Evolutionary conservation across 2,329 filamentous ascomycete genomes (phyloP).

Genomic region (Plectosphaerella plurivora): DNA sequence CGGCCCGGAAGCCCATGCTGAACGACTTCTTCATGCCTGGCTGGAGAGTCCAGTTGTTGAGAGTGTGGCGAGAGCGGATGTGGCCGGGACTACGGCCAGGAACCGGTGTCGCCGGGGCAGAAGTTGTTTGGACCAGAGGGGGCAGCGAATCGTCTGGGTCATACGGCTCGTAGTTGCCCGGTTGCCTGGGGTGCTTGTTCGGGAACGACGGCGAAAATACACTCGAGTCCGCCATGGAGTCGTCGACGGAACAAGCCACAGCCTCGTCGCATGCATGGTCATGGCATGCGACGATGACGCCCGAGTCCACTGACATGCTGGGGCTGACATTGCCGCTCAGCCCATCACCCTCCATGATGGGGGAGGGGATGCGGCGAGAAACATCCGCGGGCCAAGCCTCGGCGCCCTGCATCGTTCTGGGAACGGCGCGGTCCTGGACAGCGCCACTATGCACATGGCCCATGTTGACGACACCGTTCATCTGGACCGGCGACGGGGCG

Average conservation of each 20-base stretch:
- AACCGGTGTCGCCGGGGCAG: constrained; percentile 28
- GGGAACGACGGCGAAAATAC: background rate
- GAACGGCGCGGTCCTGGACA: constrained; percentile 36
- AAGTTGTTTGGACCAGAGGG: constrained; percentile 14
- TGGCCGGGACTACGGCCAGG: constrained; percentile 48
- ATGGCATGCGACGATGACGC: background rate
- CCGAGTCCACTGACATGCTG: constrained; percentile 9
- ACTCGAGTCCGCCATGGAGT: constrained; percentile 22
- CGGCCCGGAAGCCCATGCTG: constrained; percentile 72
- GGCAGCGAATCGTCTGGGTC: constrained; percentile 15
- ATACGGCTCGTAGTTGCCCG: background rate
- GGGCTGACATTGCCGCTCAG: constrained; percentile 21
- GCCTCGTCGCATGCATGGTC: no score
- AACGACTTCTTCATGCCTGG: constrained; percentile 66
- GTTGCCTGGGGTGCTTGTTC: background rate
- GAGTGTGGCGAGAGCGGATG: constrained; percentile 53
- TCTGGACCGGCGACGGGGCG: constrained; percentile 23
- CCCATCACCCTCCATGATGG: constrained; percentile 51
- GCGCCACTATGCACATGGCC: constrained; percentile 31
- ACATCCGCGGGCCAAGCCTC: constrained; percentile 49
- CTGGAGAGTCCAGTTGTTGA: constrained; percentile 57
- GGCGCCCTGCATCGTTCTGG: constrained; percentile 40
- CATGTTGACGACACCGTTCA: constrained; percentile 30
- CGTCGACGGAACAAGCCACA: no score
- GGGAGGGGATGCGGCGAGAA: constrained; percentile 51